Conservation (phyloP, 2,329 filamentous ascomycete species). For the Pseudogymnoascus sp. region DNA sequence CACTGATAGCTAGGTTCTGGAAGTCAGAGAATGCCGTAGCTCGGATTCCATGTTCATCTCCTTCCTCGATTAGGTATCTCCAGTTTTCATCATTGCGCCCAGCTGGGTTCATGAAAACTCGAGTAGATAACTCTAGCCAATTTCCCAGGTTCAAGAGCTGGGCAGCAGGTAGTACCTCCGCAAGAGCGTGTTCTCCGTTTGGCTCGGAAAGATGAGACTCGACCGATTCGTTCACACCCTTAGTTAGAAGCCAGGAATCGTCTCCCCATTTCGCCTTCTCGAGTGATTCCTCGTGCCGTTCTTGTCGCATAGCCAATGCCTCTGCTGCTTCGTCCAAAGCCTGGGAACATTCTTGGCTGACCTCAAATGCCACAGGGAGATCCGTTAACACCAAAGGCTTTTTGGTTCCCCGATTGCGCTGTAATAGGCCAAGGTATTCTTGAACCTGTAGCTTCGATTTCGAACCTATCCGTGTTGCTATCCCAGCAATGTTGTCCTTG, state of each 20-base stretch:
- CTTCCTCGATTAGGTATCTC: constrained; percentile 47
- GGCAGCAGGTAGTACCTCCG: constrained; percentile 40
- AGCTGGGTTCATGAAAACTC: constrained; percentile 68
- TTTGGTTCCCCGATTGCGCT: constrained; percentile 24
- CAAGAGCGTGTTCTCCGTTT: constrained; percentile 21
- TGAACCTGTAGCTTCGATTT: constrained; percentile 72
- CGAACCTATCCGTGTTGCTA: constrained; percentile 57
- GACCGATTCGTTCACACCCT: constrained; percentile 21
- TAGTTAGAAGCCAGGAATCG: constrained; percentile 57
- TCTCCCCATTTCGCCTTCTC: constrained; percentile 57
- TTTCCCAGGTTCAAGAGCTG: constrained; percentile 50
- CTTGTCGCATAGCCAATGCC: constrained; percentile 56
- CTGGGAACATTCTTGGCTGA: constrained; percentile 58
- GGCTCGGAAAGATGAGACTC: constrained; percentile 18
- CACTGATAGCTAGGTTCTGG: constrained; percentile 56
- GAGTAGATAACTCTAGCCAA: constrained; percentile 59
- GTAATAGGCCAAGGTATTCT: constrained; percentile 59
- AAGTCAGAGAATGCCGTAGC: constrained; percentile 73
- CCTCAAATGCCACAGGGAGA: constrained; percentile 65
- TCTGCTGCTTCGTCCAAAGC: constrained; percentile 65
- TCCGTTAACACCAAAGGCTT: constrained; percentile 43
- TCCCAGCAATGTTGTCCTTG: constrained; percentile 51
- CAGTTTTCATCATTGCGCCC: constrained; percentile 59
- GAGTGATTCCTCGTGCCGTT: constrained; percentile 51
- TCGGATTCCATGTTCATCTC: constrained; percentile 59